Evolutionary conservation across 139 green algal species (phyloP).

Genomic region (Gonium pectorale): DNA sequence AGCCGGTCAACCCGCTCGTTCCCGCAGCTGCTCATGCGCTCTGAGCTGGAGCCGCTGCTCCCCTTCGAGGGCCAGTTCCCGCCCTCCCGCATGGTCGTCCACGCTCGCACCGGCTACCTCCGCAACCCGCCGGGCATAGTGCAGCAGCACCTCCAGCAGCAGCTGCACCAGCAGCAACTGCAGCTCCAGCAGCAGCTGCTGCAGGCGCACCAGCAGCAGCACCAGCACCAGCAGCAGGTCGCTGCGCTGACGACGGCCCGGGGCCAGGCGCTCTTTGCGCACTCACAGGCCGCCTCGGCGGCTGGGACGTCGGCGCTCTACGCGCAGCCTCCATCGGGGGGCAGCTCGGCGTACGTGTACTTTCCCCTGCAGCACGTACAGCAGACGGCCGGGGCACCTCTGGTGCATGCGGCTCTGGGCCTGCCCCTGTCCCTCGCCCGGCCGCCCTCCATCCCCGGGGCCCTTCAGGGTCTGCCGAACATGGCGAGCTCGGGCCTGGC

Average conservation of each 20-base stretch:
- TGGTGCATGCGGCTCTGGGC: not conserved
- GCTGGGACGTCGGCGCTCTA: no score
- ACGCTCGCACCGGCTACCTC: constrained; percentile 12
- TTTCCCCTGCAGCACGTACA: constrained; percentile 20
- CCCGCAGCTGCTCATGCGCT: constrained; percentile 13
- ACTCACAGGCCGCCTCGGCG: no score
- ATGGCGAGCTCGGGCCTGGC: not conserved
- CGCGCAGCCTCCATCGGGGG: not conserved
- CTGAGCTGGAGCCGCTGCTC: not conserved
- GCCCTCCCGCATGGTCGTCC: not conserved
- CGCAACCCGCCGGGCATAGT: constrained; percentile 5
- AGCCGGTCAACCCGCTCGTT: no score
- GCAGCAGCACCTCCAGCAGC: constrained; percentile 17
- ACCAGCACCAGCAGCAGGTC: constrained; percentile 7
- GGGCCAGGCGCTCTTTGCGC: not conserved
- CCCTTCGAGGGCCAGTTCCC: constrained; percentile 26
- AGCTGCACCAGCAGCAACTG: constrained; percentile 6
- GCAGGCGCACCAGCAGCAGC: not conserved
- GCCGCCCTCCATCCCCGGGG: not conserved
- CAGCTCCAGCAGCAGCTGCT: constrained; percentile 9
- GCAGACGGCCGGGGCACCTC: not conserved
- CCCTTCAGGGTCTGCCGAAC: not conserved
- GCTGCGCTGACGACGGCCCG: not conserved
- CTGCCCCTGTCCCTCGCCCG: not conserved
- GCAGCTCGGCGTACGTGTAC: constrained; percentile 3